Conservation (phyloP, 2,329 filamentous ascomycete species). For the Monosporascus cannonballus region DNA sequence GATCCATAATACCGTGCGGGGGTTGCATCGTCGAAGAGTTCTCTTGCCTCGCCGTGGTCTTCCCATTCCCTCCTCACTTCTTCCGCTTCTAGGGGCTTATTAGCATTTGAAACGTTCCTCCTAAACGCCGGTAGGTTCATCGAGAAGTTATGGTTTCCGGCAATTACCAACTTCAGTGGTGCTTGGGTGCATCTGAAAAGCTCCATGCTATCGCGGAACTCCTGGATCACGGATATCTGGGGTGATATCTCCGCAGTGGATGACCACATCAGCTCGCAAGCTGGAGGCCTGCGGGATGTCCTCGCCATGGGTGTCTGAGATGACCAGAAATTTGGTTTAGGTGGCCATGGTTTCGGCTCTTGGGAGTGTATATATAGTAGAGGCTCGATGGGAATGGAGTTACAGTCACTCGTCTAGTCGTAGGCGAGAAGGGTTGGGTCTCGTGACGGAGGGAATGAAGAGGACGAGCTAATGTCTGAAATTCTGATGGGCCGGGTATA, state of each 20-base stretch:
- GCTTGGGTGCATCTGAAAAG: constrained; percentile 33
- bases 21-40: constrained; percentile 26
- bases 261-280: constrained; percentile 31
- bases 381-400: too few relatives aligned
- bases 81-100: constrained; percentile 7
- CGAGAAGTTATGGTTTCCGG: constrained; percentile 47
- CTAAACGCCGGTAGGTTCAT: constrained; percentile 30
- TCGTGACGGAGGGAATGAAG: too few relatives aligned
- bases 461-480: too few relatives aligned
- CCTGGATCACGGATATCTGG: constrained; percentile 33
- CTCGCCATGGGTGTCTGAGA: constrained; percentile 30
- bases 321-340: constrained; percentile 18
- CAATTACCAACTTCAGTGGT: constrained; percentile 41
- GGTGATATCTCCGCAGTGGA: constrained; percentile 47
- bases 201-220: constrained; percentile 31
- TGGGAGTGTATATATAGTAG: too few relatives aligned
- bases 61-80: constrained; percentile 31
- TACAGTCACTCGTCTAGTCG: too few relatives aligned
- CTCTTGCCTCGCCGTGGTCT: constrained; percentile 27
- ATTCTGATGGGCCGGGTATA: too few relatives aligned
- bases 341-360: too few relatives aligned
- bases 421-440: too few relatives aligned
- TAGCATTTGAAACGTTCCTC: constrained; percentile 18
- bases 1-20: constrained; percentile 41
- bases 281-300: constrained; percentile 11